Base-by-base conservation (phyloP, 2,329 filamentous ascomycete species). In the Thielaviopsis punctulata region DNA sequence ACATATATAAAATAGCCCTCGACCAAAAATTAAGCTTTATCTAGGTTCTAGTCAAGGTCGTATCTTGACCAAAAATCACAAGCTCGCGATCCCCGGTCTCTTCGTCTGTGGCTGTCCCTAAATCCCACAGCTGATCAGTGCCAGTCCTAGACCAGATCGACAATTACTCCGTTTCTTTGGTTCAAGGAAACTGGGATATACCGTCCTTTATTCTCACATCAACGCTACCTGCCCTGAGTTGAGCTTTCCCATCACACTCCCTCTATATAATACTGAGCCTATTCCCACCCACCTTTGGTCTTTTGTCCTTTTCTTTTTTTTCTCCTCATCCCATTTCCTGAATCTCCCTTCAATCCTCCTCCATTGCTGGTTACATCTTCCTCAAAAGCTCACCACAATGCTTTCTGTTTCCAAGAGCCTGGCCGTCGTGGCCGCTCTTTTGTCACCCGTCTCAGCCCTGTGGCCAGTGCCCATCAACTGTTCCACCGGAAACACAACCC, bases 391-490 rank as follows among this genome's bases (percentile, higher is more conserved):
- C n/a, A n/a, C n/a, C 39, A 52, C 41, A 52, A 56, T 58, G 57
- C 18, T 49, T 30, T 30, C 45, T 19, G 5, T 52, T 8, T 47
- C 51, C 12, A 52, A 45, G 33, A 44, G 27, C n/a, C 23, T 52
- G 25, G 50, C 33, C 46, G 46, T 48, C 25, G 21, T 48, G 33
- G 50, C 48, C 25, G 55, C 68, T 50, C 61, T 69, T 44, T 63
- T 71, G 46, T 59, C 70, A 56, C 65, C 65, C 48, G 60, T 68
- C 53, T 59, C 64, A 5, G 52, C 56, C 12, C 68, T 81, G 55
- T 81, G 77, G 77, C 77, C 77, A 12, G 66, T 70, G 21, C 77
- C 77, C 2, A 65, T 66, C 51, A 68, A 66, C 39, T 67, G 73
- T 51, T 70, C 67, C 45, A 74, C 70, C 15, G 77, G 77, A 53